Conservation (phyloP, 2,329 filamentous ascomycete genomes). For the Fusarium avenaceum region DNA sequence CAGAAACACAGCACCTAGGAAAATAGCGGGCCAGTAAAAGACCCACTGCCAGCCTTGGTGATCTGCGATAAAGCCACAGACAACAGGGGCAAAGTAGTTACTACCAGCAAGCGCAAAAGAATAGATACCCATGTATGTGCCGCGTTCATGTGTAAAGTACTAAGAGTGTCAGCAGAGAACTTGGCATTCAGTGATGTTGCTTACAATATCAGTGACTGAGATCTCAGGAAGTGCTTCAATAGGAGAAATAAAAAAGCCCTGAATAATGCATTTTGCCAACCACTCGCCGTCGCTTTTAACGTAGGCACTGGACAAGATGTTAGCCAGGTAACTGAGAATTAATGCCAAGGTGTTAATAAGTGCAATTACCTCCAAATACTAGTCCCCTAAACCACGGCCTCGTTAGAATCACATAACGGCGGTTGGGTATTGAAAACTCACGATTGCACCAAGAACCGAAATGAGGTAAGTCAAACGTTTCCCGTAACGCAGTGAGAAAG, state of each 20-base stretch:
- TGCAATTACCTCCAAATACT: constrained; percentile 44
- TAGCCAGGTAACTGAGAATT: too few relatives aligned
- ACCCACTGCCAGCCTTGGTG: constrained; percentile 58
- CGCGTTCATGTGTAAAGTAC: constrained; percentile 59
- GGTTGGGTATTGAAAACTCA: constrained; percentile 18
- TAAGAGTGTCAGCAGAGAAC: constrained; percentile 14
- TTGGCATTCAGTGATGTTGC: rapidly evolving
- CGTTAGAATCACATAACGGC: too few relatives aligned
- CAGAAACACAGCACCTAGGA: constrained; percentile 53
- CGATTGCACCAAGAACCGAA: constrained; percentile 53
- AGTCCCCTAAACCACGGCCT: constrained; percentile 22
- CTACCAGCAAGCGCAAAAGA: constrained; percentile 56
- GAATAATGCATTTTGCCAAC: constrained; percentile 60
- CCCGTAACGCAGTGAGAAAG: constrained; percentile 61
- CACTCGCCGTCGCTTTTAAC: constrained; percentile 58
- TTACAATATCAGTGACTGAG: constrained; percentile 58
- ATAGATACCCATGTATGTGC: constrained; percentile 60
- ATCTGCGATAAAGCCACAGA: constrained; percentile 61
- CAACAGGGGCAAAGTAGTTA: constrained; percentile 61
- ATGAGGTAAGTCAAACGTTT: constrained; percentile 56
- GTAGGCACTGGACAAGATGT: constrained; percentile 49
- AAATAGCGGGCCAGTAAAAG: constrained; percentile 60
- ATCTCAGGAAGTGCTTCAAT: constrained; percentile 64
- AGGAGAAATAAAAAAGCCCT: constrained; percentile 60
- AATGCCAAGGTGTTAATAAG: too few relatives aligned